Conservation (phyloP, 2,329 filamentous ascomycete species). For the Trichoderma sp. region DNA sequence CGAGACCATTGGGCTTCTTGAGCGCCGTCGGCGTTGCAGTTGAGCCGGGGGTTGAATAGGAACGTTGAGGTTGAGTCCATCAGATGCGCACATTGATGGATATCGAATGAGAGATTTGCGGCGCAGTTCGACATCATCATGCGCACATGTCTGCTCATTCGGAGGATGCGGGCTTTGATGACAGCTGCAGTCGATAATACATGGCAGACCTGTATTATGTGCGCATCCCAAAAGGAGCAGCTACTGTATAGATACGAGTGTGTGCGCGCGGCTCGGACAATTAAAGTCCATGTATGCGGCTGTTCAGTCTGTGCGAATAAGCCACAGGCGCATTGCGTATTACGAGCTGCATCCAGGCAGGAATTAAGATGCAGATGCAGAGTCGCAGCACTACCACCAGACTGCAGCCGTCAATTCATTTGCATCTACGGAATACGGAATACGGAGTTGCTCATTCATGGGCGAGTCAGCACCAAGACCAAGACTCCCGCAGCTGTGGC, state of each 20-base stretch:
- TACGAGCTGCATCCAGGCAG: background rate
- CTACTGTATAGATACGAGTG: background rate
- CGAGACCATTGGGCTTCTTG: background rate
- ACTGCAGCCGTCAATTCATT: background rate
- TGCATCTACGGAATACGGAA: background rate
- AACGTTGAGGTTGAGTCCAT: background rate
- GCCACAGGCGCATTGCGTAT: background rate
- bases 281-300: background rate
- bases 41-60: background rate
- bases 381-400: background rate
- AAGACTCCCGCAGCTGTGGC: background rate
- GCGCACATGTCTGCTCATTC: background rate
- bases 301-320: background rate
- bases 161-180: background rate
- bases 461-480: background rate
- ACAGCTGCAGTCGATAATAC: background rate
- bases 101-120: background rate
- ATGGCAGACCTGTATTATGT: background rate
- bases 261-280: background rate
- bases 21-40: constrained; percentile 13
- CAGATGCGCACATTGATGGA: background rate
- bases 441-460: background rate
- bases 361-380: background rate
- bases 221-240: background rate
- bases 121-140: background rate